Evolutionary conservation across 768 basidiomycete species (phyloP), one percentile per base, ranked within the genome.

Genomic region (Trametes cubensis): DNA sequence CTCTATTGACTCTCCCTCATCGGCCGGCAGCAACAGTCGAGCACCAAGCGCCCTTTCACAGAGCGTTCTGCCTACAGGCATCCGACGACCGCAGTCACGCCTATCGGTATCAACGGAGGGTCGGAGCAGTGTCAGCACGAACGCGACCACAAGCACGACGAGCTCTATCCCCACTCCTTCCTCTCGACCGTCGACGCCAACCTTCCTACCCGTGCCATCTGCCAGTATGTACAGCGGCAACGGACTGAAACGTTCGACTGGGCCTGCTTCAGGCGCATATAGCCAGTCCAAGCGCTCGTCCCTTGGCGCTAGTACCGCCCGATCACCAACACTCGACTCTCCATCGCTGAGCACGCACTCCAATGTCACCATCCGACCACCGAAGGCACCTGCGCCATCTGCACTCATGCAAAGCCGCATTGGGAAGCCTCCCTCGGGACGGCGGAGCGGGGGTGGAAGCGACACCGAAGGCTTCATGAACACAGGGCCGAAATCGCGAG

Each of bases 111-210:
- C 84, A 26, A 85, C 73, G 18, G 77, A 77, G 39, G 75, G 76
- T 2, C 65, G 77, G 38, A 75, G 75, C 34, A 76, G 75, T 55
- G 73, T 78, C 59, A 81, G 82, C 58, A 82, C 81, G 4, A 80
- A 82, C 21, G 81, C 87, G 18, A 83, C 81, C 28, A 77, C 83
- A n/a, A 85, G 83, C 40, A 83, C 81, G 28, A 74, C 81, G 20
- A 86, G 84, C 64, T 84, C 87, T 13, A 83, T 90, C 51, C 81
- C 86, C 11, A 85, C 88, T 5, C 83, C 89, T 18, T 76, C 80
- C 5, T 89, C 89, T 41, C 85, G 90, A 2, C 90, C 90, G 10
- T 73, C 86, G 21, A 90, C 90, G 23, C 90, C 90, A 10, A 90
- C 89, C 18, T 87, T 88, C 67, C 78, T 92, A 25, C 90, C 90